Conservation (phyloP, 1,139 yeast genomes). For the Saccharomycopsis hybrid region DNA sequence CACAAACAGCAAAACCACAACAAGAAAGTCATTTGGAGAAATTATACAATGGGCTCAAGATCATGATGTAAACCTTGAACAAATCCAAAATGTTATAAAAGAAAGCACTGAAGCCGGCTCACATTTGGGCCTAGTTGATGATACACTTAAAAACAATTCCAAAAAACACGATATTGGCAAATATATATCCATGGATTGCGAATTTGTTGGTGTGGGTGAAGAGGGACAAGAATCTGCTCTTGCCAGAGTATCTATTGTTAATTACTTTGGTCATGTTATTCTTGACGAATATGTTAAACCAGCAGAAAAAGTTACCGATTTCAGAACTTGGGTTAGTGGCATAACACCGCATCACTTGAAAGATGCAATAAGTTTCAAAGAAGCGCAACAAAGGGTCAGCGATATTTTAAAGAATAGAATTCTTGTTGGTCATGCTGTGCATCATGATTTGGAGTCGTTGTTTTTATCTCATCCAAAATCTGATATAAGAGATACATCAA, state of each 20-base stretch:
- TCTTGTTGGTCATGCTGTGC: conserved; percentile 80
- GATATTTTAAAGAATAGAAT: conserved; percentile 44
- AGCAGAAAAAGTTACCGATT: conserved; percentile 69
- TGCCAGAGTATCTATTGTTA: conserved; percentile 84
- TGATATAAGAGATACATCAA: conserved; percentile 69
- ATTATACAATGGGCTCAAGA: conserved; percentile 1
- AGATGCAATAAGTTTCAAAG: conserved; percentile 56
- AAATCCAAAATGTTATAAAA: neutral
- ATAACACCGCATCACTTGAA: conserved; percentile 64
- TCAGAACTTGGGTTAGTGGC: conserved; percentile 96
- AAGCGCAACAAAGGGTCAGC: conserved; percentile 55
- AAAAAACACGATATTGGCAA: conserved; percentile 4
- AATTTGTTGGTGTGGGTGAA: conserved; percentile 85
- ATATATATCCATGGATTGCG: conserved; percentile 77
- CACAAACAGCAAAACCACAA: neutral
- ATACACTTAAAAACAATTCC: neutral
- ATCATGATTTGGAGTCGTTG: conserved; percentile 68
- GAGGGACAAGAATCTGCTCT: conserved; percentile 64
- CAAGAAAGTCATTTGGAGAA: neutral
- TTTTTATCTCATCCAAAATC: conserved; percentile 60
- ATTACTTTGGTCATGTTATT: conserved; percentile 66
- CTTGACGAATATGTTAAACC: conserved; percentile 76
- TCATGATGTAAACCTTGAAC: neutral
- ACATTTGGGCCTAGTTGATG: no score
- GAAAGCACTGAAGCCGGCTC: neutral